Conservation (phyloP, 1,284 basidiomycete species). For the Pulchroboletus neoregius region DNA sequence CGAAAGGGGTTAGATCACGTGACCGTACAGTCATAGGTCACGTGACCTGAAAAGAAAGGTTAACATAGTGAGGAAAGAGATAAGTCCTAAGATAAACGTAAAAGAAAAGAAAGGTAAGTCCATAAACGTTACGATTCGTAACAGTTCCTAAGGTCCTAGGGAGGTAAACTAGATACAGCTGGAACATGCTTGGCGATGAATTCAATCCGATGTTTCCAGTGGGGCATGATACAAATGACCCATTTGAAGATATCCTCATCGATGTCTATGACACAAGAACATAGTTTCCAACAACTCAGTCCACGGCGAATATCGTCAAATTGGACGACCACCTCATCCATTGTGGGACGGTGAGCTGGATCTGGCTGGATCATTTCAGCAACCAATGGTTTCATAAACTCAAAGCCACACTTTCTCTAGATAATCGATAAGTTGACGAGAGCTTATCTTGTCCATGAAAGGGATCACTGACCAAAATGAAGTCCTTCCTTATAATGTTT, state of each 20-base stretch:
- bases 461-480: conserved; percentile 16
- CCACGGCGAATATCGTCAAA: conserved; percentile 5
- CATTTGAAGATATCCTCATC: conserved; percentile 4
- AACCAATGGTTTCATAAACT: conserved; percentile 27
- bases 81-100: too few relatives aligned
- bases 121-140: too few relatives aligned
- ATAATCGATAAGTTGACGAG: background rate
- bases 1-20: too few relatives aligned
- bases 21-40: too few relatives aligned
- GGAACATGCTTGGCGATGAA: conserved; percentile 10
- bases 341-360: conserved; percentile 24
- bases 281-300: conserved; percentile 7
- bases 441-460: too few relatives aligned
- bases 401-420: conserved; percentile 19
- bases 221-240: background rate
- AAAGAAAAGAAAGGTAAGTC: too few relatives aligned
- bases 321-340: conserved; percentile 15
- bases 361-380: conserved; percentile 25
- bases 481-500: conserved; percentile 17
- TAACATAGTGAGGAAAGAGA: too few relatives aligned
- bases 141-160: too few relatives aligned
- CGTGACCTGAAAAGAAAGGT: too few relatives aligned
- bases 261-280: conserved; percentile 10
- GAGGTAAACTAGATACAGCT: conserved; percentile 9
- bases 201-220: conserved; percentile 14